Evolutionary conservation across 73 alveolate genomes (phyloP), one percentile per base, ranked within the genome.

Genomic region (Strombidium stylifer): DNA sequence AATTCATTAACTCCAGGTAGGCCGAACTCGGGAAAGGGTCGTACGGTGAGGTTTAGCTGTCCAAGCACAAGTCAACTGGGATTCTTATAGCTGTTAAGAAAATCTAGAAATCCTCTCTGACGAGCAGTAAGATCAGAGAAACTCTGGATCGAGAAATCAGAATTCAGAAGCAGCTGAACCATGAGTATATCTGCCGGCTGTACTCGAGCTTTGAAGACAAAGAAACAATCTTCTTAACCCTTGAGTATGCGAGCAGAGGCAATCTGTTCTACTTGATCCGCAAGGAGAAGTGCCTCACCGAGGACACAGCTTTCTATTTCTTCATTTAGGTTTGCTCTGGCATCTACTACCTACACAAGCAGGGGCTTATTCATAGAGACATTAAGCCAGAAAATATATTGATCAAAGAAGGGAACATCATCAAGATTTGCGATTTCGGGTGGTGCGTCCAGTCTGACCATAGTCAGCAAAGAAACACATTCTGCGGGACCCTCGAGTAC

Each of bases 401-500:
- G 36, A 42, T 94, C 28, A 92, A 85, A 71, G 88, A 81, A 37
- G 85, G 92, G 56, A 81, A 81, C 15, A 64, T 65, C 24, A 60
- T 94, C 8, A 94, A 92, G 65, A 74, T 94, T 27, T 92, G 97
- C 35, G 99, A 94, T 86, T 94, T 94, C 44, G 99, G 99, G 7
- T 94, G 99, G 99, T 91, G 97, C 64, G 90, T 69, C 0, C 54
- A 79, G 26, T 57, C 71, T 14, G 37, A 69, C 20, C 39, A 40
- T 75, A 42, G 52, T 57, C 66, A 85, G 87, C 44, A 69, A 66
- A 77, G 97, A 84, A 73, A 78, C 37, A 96, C 99, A 1, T 96
- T 93, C 69, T 93, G 99, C 51, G 99, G 99, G 10, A 96, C 99
- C 6, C 82, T 92, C 48, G 99, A 96, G 72, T 96, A 96, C 67